These are phyloP conservation scores for Leccinum sublutescens DNA, from an alignment of 768 basidiomycete species.

Conservation along the genomic window DNA sequence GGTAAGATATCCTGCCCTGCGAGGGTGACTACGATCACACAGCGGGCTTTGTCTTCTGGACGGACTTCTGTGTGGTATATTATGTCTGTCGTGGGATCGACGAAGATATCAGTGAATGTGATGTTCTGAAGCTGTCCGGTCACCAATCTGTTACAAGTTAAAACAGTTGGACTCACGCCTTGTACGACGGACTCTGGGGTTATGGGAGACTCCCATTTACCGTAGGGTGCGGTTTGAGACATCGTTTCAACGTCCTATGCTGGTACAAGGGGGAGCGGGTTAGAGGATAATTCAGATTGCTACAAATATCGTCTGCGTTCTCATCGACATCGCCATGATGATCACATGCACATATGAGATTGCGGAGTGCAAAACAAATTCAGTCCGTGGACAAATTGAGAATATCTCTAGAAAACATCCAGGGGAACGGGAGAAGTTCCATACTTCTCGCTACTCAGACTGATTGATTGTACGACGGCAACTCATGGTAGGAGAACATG, in stretches of 20 bases:
- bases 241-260: constrained; percentile 4
- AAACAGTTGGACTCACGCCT: constrained; percentile 34
- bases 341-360: neutral
- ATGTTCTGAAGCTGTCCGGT: constrained; percentile 26
- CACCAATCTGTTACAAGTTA: neutral
- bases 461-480: too few relatives aligned
- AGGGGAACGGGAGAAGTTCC: too few relatives aligned
- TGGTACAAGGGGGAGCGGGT: neutral
- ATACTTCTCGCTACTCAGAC: too few relatives aligned
- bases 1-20: constrained; percentile 50
- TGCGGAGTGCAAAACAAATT: neutral
- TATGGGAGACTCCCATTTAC: constrained; percentile 61
- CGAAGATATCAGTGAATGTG: constrained; percentile 42
- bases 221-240: constrained; percentile 47
- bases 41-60: constrained; percentile 39
- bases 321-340: neutral
- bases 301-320: neutral
- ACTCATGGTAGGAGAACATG: neutral
- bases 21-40: constrained; percentile 41
- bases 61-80: constrained; percentile 61
- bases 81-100: constrained; percentile 46
- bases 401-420: too few relatives aligned
- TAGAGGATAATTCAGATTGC: neutral
- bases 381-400: neutral
- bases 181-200: constrained; percentile 50